These are phyloP conservation scores for Solanum sitiens DNA, from an alignment of 257 asterid species.

Conservation along the genomic window DNA sequence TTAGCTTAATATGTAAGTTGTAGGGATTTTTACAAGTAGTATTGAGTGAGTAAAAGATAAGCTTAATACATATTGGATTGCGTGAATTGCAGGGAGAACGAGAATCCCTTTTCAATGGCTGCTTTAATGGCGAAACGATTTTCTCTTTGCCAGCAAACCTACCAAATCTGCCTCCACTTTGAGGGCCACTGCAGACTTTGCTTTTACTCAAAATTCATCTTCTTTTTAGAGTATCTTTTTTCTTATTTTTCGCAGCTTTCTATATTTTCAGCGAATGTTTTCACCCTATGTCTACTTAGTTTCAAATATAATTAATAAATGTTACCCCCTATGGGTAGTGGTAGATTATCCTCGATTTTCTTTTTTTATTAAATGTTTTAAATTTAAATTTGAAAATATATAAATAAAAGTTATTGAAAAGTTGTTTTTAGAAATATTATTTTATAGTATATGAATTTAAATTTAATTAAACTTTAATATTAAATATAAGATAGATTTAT, in stretches of 20 bases:
- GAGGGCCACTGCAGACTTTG: not conserved
- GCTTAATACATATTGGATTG: not conserved
- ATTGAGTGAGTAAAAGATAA: not conserved
- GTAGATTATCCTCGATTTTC: rapidly evolving
- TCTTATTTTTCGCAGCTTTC: not conserved
- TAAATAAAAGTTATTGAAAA: not conserved
- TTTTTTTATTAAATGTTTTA: rapidly evolving
- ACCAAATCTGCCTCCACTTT: not conserved
- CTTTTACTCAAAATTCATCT: not conserved
- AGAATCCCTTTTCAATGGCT: not conserved
- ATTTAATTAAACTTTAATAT: rapidly evolving
- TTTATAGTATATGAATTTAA: rapidly evolving
- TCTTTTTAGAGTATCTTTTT: not conserved
- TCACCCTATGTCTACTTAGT: not conserved
- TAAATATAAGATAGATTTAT: too few species aligned
- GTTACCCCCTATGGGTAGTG: not conserved
- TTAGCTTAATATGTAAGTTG: not conserved
- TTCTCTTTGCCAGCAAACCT: not conserved
- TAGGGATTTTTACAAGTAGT: not conserved
- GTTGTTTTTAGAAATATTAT: rapidly evolving
- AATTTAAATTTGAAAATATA: not conserved
- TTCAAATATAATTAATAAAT: not conserved
- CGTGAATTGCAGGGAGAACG: not conserved
- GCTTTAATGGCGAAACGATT: not conserved
- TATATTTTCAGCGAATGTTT: not conserved